Conservation (phyloP, 1,139 yeast genomes). For the Candida sp. region DNA sequence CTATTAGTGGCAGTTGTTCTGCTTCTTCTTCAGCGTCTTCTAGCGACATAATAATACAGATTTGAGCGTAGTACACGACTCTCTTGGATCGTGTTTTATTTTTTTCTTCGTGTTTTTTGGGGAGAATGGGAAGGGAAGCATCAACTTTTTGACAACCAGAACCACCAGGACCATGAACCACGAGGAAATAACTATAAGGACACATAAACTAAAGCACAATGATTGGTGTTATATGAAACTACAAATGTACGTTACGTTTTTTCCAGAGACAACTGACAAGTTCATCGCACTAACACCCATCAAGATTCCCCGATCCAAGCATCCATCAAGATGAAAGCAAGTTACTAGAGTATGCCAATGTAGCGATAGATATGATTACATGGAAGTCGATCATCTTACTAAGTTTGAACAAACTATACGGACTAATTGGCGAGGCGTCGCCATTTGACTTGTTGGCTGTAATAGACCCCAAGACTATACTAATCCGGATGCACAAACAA, state of each 20-base stretch:
- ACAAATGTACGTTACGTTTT: constrained; percentile 12
- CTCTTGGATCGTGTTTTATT: neutral
- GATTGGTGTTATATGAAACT: constrained; percentile 11
- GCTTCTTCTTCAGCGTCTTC: constrained; percentile 8
- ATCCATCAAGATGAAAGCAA: constrained; percentile 1
- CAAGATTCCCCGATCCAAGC: constrained; percentile 9
- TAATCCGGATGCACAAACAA: constrained; percentile 28
- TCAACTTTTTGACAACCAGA: neutral
- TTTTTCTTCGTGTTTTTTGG: neutral
- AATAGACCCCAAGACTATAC: constrained; percentile 15
- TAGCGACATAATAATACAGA: constrained; percentile 15
- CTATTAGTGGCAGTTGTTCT: neutral
- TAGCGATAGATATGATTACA: constrained; percentile 26
- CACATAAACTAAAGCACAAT: neutral
- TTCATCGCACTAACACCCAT: neutral
- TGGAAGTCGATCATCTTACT: constrained; percentile 35
- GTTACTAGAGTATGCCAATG: neutral
- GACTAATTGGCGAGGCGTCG: constrained; percentile 39
- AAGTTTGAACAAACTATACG: constrained; percentile 33
- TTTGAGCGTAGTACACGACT: constrained; percentile 1
- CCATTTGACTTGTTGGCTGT: constrained; percentile 30
- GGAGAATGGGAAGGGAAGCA: neutral
- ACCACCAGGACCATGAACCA: neutral
- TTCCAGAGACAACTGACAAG: neutral
- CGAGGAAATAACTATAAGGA: neutral